A percentile compares a stretch with the other conserved stretches of the same genome.
These are phyloP conservation scores for Acanthamoeba quina DNA, from an alignment of 208 protist species.

Conservation along the genomic window DNA sequence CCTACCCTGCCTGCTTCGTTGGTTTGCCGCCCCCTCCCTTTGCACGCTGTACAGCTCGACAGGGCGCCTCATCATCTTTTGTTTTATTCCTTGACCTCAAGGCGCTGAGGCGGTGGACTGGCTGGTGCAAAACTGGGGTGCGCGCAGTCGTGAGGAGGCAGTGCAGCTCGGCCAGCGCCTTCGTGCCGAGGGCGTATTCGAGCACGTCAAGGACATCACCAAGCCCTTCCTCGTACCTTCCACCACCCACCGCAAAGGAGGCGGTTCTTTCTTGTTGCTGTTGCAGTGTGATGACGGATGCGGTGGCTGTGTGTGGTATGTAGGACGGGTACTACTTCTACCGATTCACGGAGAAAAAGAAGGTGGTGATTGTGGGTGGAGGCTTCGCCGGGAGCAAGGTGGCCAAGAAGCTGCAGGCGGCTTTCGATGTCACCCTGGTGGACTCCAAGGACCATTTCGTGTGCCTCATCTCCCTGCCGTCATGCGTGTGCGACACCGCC, in stretches of 20 bases:
- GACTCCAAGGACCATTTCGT: conserved; percentile 83
- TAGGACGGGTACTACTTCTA: conserved; percentile 51
- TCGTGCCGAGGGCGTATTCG: not conserved
- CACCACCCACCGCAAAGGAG: not conserved
- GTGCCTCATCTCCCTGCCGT: conserved; percentile 72
- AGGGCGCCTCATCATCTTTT: not conserved
- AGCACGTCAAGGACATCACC: conserved; percentile 4
- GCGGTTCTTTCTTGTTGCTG: not conserved
- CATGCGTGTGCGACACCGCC: conserved; percentile 62
- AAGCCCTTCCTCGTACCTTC: not conserved
- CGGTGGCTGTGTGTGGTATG: not conserved
- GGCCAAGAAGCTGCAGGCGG: conserved; percentile 76
- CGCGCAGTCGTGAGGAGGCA: not conserved
- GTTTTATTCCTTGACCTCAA: not conserved
- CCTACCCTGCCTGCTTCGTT: conserved; percentile 20
- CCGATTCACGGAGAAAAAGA: conserved; percentile 37
- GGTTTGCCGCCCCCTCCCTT: not conserved
- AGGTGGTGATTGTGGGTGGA: conserved; percentile 80
- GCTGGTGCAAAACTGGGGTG: conserved; percentile 11
- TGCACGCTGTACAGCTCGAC: not conserved
- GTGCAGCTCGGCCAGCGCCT: not conserved
- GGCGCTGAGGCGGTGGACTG: conserved; percentile 55
- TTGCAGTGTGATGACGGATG: not conserved
- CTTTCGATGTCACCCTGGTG: conserved; percentile 81
- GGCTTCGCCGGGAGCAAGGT: conserved; percentile 80